A percentile compares a stretch with the other conserved stretches of the same genome.
These are phyloP conservation scores for Petasospora rhodanensis DNA, from an alignment of 1,139 yeast species.

Conservation along the genomic window DNA sequence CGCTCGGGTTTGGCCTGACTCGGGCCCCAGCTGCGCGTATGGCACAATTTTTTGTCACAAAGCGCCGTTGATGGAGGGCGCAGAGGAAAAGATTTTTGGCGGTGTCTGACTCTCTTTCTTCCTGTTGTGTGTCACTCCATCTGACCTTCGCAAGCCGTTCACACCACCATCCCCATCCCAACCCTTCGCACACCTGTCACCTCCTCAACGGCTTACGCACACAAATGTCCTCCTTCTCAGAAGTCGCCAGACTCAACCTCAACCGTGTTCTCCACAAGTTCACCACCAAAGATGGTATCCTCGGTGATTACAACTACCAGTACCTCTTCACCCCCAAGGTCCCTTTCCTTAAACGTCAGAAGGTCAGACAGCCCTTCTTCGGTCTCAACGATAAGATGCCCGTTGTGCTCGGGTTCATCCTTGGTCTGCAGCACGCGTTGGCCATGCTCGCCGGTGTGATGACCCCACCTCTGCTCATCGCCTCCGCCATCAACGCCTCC, in stretches of 20 bases:
- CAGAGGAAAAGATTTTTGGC: not conserved
- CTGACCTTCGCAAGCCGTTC: too few relatives aligned
- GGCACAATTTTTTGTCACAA: not conserved
- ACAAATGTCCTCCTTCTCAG: too few relatives aligned
- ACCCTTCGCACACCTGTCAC: too few relatives aligned
- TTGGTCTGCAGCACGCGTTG: slow-evolving; percentile 83
- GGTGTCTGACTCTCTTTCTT: not conserved
- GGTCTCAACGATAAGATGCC: slow-evolving; percentile 80
- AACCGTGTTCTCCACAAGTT: slow-evolving; percentile 30
- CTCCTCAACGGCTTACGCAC: too few relatives aligned
- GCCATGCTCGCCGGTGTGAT: slow-evolving; percentile 91
- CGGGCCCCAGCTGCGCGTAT: too few relatives aligned
- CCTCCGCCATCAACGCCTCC: slow-evolving; percentile 54
- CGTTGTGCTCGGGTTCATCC: slow-evolving; percentile 55
- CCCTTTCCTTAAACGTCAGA: slow-evolving; percentile 61
- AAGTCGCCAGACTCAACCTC: too few relatives aligned
- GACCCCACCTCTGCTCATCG: slow-evolving; percentile 75
- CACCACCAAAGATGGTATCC: slow-evolving; percentile 69
- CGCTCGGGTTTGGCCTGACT: too few relatives aligned
- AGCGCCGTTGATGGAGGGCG: not conserved
- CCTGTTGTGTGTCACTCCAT: not conserved
- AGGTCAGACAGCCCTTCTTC: slow-evolving; percentile 64
- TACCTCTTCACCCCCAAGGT: slow-evolving; percentile 72
- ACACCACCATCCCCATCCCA: too few relatives aligned
- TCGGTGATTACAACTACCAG: slow-evolving; percentile 81